A percentile compares a stretch with the other conserved stretches of the same genome.
Conservation (phyloP, 306 rosid species). For the Gillenia trifoliata region DNA sequence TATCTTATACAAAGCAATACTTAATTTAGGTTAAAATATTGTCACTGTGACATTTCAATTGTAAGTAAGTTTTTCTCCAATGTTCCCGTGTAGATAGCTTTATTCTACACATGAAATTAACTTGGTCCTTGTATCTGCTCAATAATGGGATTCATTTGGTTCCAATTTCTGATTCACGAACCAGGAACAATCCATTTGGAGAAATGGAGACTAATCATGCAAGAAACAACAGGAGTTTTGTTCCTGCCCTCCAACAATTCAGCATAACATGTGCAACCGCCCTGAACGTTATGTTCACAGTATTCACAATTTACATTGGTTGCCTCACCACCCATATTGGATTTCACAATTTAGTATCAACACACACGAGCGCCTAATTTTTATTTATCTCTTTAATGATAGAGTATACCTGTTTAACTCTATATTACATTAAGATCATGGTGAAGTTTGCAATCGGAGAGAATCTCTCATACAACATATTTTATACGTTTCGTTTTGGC, state of each 20-base stretch:
- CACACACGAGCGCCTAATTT: not conserved
- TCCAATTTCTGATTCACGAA: not conserved
- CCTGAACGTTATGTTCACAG: not conserved
- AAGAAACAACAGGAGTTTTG: not conserved
- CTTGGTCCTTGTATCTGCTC: not conserved
- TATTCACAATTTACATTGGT: not conserved
- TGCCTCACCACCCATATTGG: not conserved
- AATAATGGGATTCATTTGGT: not conserved
- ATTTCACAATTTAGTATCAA: not conserved
- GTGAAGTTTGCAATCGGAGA: not conserved
- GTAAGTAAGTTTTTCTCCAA: not conserved
- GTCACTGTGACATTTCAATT: not conserved
- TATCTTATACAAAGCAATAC: not conserved
- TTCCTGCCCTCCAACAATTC: not conserved
- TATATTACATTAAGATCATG: not conserved
- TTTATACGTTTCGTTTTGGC: not conserved
- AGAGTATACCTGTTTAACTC: not conserved
- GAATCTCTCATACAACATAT: not conserved
- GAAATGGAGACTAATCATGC: not conserved
- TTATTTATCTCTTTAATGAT: not conserved
- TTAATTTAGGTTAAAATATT: too few relatives aligned
- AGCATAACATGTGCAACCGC: conserved; percentile 16
- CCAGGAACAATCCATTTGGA: not conserved
- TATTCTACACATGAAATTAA: not conserved
- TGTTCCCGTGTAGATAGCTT: not conserved